A percentile compares a stretch with the other conserved stretches of the same genome.
These are phyloP conservation scores for Tricholomella constricta DNA, from an alignment of 768 basidiomycete species.

Conservation along the genomic window DNA sequence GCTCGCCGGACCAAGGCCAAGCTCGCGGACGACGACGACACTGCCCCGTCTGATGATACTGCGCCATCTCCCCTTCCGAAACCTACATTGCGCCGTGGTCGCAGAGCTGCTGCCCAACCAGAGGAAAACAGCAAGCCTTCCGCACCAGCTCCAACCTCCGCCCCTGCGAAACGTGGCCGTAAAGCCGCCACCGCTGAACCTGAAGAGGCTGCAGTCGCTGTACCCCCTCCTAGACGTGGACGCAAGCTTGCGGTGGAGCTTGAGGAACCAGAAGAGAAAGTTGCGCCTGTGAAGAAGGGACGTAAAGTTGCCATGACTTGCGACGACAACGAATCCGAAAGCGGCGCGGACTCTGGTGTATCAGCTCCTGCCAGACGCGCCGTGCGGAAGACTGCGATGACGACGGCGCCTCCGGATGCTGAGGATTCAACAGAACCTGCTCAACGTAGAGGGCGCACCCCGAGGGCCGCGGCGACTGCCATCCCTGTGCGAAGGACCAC, in stretches of 20 bases:
- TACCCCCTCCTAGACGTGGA: slow-evolving; percentile 15
- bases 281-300: slow-evolving; percentile 14
- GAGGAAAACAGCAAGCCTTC: background rate
- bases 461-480: slow-evolving; percentile 1
- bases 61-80: background rate
- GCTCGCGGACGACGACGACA: background rate
- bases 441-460: slow-evolving; percentile 11
- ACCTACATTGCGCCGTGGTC: background rate
- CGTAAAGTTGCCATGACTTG: slow-evolving; percentile 19
- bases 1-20: background rate
- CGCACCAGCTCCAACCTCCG: slow-evolving; percentile 4
- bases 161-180: slow-evolving; percentile 13
- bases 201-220: slow-evolving; percentile 18
- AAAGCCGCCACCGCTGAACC: slow-evolving; percentile 24
- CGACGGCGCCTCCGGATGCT: background rate
- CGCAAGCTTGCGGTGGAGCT: slow-evolving; percentile 20
- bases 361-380: slow-evolving; percentile 5
- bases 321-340: slow-evolving; percentile 1
- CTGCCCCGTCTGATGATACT: background rate
- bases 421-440: slow-evolving; percentile 3
- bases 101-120: slow-evolving; percentile 24
- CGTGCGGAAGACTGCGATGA: slow-evolving; percentile 6
- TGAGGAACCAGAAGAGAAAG: slow-evolving; percentile 10
- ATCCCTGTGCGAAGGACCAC: background rate
- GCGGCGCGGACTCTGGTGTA: background rate